Evolutionary conservation across 345 rosid genomes (phyloP), one percentile per base, ranked within the genome.

Genomic region (Schrenkiella parvula): DNA sequence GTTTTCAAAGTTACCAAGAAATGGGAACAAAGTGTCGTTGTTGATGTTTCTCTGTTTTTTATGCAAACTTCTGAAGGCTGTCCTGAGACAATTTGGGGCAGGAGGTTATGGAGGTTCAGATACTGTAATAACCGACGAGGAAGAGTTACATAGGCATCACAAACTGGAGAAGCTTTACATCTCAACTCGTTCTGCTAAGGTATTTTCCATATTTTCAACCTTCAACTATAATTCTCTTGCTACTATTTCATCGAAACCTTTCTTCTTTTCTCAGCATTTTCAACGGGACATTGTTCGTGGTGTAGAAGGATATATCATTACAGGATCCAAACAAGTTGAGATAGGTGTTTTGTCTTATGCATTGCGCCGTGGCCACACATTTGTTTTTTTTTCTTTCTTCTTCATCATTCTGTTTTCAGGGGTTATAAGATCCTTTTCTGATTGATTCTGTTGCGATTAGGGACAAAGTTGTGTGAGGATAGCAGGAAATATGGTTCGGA

Each of bases 201-300:
- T n/a, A n/a, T 93, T 82, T 78, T 39, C 32, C 29, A 51, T 12
- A 14, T 42, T 25, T 34, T 72, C 56, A 56, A 59, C 15, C 10
- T 74, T 50, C 4, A 6, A 53, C 8, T 68, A 25, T 39, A 38
- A 8, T 6, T 12, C 23, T 41, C 52, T 71, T 39, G 39, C 21
- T 29, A 48, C 57, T 23, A n/a, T 23, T 52, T 34, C 31, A 23
- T 48, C 47, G 62, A 47, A 58, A 63, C 31, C 18, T 57, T 7
- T 4, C 3, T 74, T 52, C 61, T 60, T 47, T 34, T 81, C 79
- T 65, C 88, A 93, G 97, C 97, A 85, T 83, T 90, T 82, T 72
- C 98, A 93, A 84, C 84, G 96, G 71, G 93, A 93, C 64, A 84
- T 93, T 78, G 93, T 90, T 38, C 98, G 98, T 28, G 96, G 98